Evolutionary conservation across 768 basidiomycete genomes (phyloP), one percentile per base, ranked within the genome.

Genomic region (Gloeopeniophorella convolvens): DNA sequence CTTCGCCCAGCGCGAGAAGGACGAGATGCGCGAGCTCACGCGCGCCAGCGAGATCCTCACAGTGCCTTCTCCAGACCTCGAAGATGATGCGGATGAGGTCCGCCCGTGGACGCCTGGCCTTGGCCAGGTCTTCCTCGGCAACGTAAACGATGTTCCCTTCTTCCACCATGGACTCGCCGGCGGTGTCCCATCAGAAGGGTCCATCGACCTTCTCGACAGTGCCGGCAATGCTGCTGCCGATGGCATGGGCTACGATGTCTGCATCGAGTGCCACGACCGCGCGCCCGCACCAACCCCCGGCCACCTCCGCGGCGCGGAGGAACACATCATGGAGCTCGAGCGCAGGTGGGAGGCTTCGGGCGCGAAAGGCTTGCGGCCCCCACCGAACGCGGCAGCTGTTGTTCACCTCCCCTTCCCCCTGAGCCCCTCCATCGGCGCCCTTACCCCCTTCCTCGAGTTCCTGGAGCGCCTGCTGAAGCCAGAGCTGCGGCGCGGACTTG

Each of bases 11-110:
- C 74, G 89, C 28, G 91, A 95, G 69, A 80, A 80, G 66, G 87
- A 89, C 54, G 92, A 94, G 70, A 94, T 93, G 89, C 72, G 85
- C 11, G 85, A 88, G 61, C 70, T 94, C 47, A 95, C 92, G 0
- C 76, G 80, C 51, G 87, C 89, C 6, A 83, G 79, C 18, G 87
- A 89, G 68, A 90, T 94, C 45, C 70, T 85, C 56, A 74, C 73
- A 0, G 68, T 68, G 6, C 53, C 53, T 10, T 32, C 61, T 13
- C 28, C 30, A n/a, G 33, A 28, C 16, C 32, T 36, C 21, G 48
- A 33, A 47, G 58, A 68, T 39, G 70, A 67, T 26, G 69, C 70
- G 50, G 65, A 65, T 12, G 63, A 59, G 20, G 67, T 72, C 50
- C 65, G 67, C 6, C 67, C 70, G 11, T 44, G 60, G 42, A 51